A percentile compares a stretch with the other conserved stretches of the same genome.
phyloP scores from a whole-genome alignment of 768 basidiomycete genomes.

The Bullera alba region DNA sequence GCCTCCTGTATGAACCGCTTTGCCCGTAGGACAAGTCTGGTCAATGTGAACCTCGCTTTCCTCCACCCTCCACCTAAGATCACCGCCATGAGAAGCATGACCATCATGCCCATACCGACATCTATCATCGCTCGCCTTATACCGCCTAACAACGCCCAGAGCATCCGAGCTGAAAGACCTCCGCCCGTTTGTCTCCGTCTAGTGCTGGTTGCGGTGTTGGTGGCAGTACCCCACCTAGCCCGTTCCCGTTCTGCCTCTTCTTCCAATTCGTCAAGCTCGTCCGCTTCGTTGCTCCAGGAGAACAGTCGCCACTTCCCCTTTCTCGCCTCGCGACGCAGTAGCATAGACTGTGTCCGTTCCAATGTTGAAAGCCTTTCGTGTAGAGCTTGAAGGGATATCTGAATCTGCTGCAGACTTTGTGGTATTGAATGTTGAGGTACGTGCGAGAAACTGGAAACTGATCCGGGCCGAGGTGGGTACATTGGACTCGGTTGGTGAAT shows the following conservation, averaged over 20 bases:
- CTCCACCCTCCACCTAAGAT: conserved; percentile 27
- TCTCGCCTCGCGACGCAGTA: conserved; percentile 23
- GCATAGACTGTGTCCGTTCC: conserved; percentile 33
- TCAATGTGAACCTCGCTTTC: conserved; percentile 12
- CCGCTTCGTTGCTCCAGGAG: conserved; percentile 18
- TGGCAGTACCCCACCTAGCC: not conserved
- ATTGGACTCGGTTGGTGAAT: conserved; percentile 16
- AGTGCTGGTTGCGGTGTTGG: conserved; percentile 6
- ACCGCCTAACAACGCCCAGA: conserved; percentile 24
- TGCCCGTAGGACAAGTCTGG: conserved; percentile 5
- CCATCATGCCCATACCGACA: conserved; percentile 22
- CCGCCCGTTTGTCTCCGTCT: conserved; percentile 1
- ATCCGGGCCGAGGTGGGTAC: conserved; percentile 25
- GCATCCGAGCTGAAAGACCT: conserved; percentile 15
- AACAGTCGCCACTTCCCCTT: conserved; percentile 19
- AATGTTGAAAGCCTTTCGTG: conserved; percentile 36
- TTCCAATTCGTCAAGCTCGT: conserved; percentile 28
- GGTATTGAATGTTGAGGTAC: conserved; percentile 20
- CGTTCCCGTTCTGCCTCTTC: conserved; percentile 14
- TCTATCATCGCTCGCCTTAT: conserved; percentile 33
- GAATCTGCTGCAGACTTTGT: conserved; percentile 35
- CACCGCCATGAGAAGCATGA: conserved; percentile 20
- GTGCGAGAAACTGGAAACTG: conserved; percentile 24
- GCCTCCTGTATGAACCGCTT: conserved; percentile 1
- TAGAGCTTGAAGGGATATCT: conserved; percentile 37